Base-by-base conservation (phyloP, 257 asterid genomes). In the Avicennia marina region DNA sequence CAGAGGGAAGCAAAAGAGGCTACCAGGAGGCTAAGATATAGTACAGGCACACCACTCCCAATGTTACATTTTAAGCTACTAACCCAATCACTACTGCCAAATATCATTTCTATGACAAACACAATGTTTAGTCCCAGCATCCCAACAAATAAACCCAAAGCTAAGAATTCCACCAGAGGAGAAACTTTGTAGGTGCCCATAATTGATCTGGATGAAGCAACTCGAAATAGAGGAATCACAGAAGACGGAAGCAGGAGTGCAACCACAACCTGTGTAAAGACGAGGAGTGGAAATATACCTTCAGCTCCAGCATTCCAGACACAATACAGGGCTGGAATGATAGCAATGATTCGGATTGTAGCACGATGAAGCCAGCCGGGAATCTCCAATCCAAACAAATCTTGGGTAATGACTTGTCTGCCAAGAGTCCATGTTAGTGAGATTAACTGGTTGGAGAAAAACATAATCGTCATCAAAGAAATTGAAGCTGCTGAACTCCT, bases 361-460 rank as follows among this genome's bases (percentile, higher is more conserved):
- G 81, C 89, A 55, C 86, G 94, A 78, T 93, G 97, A 67, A 89
- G 90, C 99, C 99, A 93, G 58, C 81, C 82, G 34, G 96, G 95
- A 67, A 89, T 77, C 49, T 93, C 97, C 83, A 76, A 61, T 71
- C 73, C 74, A 61, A 93, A 82, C 57, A 89, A 72, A 61, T 76
- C 79, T 32, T 68, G 80, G 60, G 80, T 63, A 26, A 81, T 78
- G 19, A 57, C 82, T 75, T 71, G 95, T 62, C 87, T 77, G 66
- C 87, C 90, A 65, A 71, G 64, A 81, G 85, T 79, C 95, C 97
- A 93, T 41, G 87, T 77, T 62, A 86, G 66, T 65, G 91, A 83
- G 50, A 82, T 78, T 60, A 80, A 75, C 73, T 93, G 97, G 70
- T 78, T 86, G 70, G 90, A 78, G 73, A 81, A 74, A 58, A 86